Evolutionary conservation across 2,329 filamentous ascomycete genomes (phyloP).

Genomic region (Paramyrothecium roridum): DNA sequence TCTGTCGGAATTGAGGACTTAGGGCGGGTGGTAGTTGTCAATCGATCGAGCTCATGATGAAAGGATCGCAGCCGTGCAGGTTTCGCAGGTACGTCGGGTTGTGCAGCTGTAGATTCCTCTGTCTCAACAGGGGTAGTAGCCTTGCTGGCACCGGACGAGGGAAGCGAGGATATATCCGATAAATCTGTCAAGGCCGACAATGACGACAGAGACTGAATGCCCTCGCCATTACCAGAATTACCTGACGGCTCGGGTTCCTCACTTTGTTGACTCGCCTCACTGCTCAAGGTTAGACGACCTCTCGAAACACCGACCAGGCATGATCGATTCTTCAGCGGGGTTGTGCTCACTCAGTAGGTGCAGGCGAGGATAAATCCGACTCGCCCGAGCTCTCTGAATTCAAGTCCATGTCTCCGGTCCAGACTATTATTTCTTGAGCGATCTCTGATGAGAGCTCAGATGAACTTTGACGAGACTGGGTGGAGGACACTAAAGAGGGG

Average conservation of each 20-base stretch:
- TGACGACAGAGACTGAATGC: conserved; percentile 46
- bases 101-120: conserved; percentile 19
- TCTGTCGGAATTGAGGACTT: conserved; percentile 81
- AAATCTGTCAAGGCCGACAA: conserved; percentile 49
- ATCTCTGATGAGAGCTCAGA: conserved; percentile 30
- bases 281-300: conserved; percentile 6
- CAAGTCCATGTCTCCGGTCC: conserved; percentile 37
- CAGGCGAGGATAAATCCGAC: conserved; percentile 16
- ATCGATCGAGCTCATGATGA: conserved; percentile 27
- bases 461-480: conserved; percentile 27
- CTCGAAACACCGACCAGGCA: background rate
- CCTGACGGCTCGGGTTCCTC: conserved; percentile 11
- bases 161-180: conserved; percentile 53
- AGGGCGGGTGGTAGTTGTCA: conserved; percentile 60
- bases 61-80: conserved; percentile 18
- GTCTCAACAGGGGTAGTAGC: conserved; percentile 57
- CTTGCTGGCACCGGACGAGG: conserved; percentile 58
- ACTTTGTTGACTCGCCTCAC: conserved; percentile 14
- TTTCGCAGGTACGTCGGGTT: conserved; percentile 11
- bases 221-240: conserved; percentile 12
- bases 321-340: background rate
- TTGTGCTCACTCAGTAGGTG: conserved; percentile 22
- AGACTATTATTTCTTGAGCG: conserved; percentile 41
- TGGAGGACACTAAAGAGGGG: conserved; percentile 16
- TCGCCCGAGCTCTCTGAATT: conserved; percentile 13